Evolutionary conservation across 208 protist genomes (phyloP).

Genomic region (Spongospora subterranea): DNA sequence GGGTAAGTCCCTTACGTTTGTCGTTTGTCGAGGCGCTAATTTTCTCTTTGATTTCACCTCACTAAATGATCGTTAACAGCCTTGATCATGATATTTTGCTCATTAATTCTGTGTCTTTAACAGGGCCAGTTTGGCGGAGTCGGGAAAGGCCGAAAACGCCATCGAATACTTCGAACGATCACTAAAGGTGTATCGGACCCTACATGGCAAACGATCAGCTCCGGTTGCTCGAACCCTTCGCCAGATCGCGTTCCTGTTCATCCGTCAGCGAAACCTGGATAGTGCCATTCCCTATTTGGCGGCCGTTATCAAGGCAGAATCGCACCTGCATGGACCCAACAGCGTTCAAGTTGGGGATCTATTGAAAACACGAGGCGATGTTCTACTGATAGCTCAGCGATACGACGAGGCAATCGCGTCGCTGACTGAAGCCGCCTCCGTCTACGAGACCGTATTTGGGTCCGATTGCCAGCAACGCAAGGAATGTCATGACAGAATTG

Average conservation of each 20-base stretch:
- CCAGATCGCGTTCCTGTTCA: constrained; percentile 42
- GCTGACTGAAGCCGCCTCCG: background rate
- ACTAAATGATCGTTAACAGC: too few relatives aligned
- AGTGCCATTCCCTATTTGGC: background rate
- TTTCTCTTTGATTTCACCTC: too few relatives aligned
- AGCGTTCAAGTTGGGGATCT: constrained; percentile 33
- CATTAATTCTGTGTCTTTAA: too few relatives aligned
- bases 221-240: constrained; percentile 41
- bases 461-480: background rate
- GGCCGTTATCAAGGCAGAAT: constrained; percentile 1
- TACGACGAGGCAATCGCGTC: background rate
- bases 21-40: too few relatives aligned
- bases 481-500: constrained; percentile 11
- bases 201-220: constrained; percentile 16
- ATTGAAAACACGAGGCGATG: constrained; percentile 28
- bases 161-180: constrained; percentile 47
- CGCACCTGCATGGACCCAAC: constrained; percentile 46
- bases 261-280: background rate
- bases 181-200: background rate
- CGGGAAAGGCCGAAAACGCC: background rate
- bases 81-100: too few relatives aligned
- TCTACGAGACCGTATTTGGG: constrained; percentile 43
- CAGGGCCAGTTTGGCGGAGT: background rate
- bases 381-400: background rate
- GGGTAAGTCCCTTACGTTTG: background rate